Evolutionary conservation across 225 moss, liverwort and hornwort genomes (phyloP), one percentile per base, ranked within the genome.

Genomic region (Bryum argenteum): DNA sequence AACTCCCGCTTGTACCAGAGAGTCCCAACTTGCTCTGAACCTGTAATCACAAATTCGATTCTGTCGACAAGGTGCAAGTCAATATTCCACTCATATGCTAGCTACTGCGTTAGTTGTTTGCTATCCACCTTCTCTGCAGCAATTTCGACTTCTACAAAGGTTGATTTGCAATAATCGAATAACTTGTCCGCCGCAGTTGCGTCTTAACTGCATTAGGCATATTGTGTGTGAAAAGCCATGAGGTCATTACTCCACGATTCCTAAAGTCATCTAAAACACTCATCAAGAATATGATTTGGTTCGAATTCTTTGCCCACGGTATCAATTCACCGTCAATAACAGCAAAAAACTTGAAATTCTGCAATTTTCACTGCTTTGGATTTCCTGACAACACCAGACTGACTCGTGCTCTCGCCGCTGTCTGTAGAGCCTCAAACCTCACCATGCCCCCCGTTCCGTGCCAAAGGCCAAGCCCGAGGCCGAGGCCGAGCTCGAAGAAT

Each of bases 91-190:
- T 48, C 16, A 64, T 8, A 43, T 13, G 37, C 77, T 15, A 64
- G 39, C 44, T 26, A 65, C 5, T 53, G 22, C 18, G 11, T 53
- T 58, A n/a, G 26, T 16, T 51, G 42, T 22, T 67, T 37, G 42
- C 28, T 26, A 4, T 21, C 39, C 39, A 47, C 47, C 40, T 24
- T 71, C 54, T 17, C 14, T 90, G 84, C 74, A 94, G 50, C 69
- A 94, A 65, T 76, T 94, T 94, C 20, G 91, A 90, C 80, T 90
- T 94, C 80, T 91, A 91, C 61, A 91, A 63, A 28, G 94, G 94
- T 53, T 94, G 87, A 72, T 87, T 94, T 39, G 80, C 82, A 77
- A 85, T 85, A 48, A 83, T 75, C 10, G 82, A 76, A 69, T 84
- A 91, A 50, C 91, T 90, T 43, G 74, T 78, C 15, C 58, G 88